Percentiles rank a stretch among this genome's conserved stretches.
phyloP scores from a whole-genome alignment of 1,284 basidiomycete genomes.

The Ganoderma resinaceum region DNA sequence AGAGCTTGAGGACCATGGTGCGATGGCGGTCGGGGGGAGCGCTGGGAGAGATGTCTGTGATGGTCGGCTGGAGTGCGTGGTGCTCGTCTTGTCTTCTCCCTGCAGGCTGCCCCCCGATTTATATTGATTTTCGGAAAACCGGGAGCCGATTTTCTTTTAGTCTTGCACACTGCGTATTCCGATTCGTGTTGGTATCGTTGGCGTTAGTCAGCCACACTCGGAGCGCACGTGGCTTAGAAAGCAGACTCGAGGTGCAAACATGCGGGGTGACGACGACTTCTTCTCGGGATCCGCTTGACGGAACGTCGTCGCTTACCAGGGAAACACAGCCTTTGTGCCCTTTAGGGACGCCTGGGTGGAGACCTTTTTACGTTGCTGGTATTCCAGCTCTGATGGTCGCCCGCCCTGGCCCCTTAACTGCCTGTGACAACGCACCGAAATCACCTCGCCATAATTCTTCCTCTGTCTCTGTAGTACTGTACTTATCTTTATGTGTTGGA shows the following conservation, averaged over 20 bases:
- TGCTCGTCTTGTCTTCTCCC: not conserved
- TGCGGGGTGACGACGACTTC: not conserved
- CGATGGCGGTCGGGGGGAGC: not conserved
- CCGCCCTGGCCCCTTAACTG: too few relatives aligned
- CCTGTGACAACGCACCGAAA: too few relatives aligned
- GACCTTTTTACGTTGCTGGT: not conserved
- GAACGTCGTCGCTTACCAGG: not conserved
- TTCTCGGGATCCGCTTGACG: not conserved
- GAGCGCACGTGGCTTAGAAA: not conserved
- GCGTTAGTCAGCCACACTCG: not conserved
- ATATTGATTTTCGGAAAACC: not conserved
- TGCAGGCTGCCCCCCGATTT: not conserved
- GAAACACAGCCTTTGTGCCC: not conserved
- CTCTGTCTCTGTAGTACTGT: too few relatives aligned
- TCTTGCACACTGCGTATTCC: not conserved
- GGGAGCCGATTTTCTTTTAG: not conserved
- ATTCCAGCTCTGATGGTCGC: too few relatives aligned
- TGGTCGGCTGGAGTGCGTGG: not conserved
- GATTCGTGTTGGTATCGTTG: not conserved
- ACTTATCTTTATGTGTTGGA: too few relatives aligned
- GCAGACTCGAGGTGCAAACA: not conserved
- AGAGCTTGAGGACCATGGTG: slow-evolving; percentile 57
- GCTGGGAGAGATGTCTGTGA: not conserved
- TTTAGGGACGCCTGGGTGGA: not conserved
- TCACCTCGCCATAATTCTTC: too few relatives aligned